Conservation (phyloP, 495 filamentous ascomycete genomes). For the Neurospora sp. region DNA sequence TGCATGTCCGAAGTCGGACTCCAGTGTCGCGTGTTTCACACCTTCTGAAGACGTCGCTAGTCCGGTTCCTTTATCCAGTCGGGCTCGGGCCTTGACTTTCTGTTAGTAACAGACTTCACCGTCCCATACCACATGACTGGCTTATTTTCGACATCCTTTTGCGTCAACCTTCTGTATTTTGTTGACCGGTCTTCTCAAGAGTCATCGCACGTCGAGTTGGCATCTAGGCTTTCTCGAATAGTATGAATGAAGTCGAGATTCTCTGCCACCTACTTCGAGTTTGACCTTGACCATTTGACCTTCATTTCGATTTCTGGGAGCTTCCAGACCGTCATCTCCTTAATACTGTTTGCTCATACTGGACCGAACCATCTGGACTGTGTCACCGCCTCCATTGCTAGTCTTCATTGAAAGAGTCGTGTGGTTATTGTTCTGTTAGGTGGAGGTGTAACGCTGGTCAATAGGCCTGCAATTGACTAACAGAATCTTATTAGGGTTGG, state of each 20-base stretch:
- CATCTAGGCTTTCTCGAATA: not conserved
- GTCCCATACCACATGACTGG: conserved; percentile 17
- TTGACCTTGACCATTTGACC: not conserved
- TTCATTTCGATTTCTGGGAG: not conserved
- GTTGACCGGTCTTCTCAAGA: not conserved
- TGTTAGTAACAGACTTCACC: conserved; percentile 19
- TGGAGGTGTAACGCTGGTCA: not conserved
- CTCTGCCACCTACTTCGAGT: not conserved
- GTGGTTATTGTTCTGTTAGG: not conserved
- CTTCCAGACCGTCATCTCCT: not conserved
- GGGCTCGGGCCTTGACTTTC: conserved; percentile 20
- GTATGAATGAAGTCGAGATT: not conserved
- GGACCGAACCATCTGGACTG: not conserved
- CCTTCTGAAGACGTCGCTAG: conserved; percentile 1
- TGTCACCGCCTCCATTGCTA: not conserved
- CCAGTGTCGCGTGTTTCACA: not conserved
- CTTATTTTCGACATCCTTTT: not conserved
- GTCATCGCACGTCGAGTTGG: not conserved
- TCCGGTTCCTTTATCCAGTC: conserved; percentile 15
- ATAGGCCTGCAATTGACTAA: not conserved
- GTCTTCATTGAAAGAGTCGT: not conserved
- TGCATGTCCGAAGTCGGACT: conserved; percentile 18
- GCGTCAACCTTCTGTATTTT: not conserved
- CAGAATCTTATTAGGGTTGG: not conserved
- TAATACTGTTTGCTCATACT: not conserved